These are phyloP conservation scores for Tulasnella sp. DNA, from an alignment of 768 basidiomycete species.

Conservation along the genomic window DNA sequence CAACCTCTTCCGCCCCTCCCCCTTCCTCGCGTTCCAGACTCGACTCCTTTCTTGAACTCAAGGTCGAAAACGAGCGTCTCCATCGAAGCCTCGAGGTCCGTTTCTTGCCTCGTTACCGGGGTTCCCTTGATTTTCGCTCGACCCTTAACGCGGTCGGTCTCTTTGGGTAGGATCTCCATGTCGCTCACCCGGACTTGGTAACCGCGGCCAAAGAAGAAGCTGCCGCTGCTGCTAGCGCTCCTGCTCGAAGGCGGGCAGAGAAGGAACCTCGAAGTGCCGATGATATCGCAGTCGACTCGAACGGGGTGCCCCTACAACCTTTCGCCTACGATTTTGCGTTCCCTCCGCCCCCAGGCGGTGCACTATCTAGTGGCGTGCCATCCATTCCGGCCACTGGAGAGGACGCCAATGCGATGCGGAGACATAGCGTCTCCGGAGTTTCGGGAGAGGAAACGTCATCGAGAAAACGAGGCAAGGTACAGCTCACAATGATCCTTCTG, in stretches of 20 bases:
- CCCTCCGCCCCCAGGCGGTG: background rate
- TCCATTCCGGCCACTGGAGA: background rate
- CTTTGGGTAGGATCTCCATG: background rate
- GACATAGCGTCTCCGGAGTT: background rate
- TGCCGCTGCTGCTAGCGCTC: background rate
- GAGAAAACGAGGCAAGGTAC: constrained; percentile 19
- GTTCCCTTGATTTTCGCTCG: background rate
- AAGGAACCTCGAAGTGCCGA: background rate
- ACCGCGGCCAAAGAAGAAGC: background rate
- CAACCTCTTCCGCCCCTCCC: background rate
- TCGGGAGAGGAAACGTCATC: constrained; percentile 16
- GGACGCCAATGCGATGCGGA: background rate
- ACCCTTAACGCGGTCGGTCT: background rate
- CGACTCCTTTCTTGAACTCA: constrained; percentile 65
- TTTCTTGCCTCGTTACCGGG: background rate
- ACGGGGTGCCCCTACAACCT: background rate
- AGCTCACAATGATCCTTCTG: background rate
- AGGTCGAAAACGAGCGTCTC: constrained; percentile 80
- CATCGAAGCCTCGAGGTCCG: constrained; percentile 47
- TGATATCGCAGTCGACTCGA: background rate
- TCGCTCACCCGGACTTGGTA: background rate
- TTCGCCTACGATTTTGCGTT: background rate
- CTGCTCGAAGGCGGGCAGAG: background rate
- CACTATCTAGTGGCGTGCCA: background rate
- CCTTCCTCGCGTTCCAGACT: constrained; percentile 31